Conservation (phyloP, 2,329 filamentous ascomycete species). For the Endoconidiophora laricicola region DNA sequence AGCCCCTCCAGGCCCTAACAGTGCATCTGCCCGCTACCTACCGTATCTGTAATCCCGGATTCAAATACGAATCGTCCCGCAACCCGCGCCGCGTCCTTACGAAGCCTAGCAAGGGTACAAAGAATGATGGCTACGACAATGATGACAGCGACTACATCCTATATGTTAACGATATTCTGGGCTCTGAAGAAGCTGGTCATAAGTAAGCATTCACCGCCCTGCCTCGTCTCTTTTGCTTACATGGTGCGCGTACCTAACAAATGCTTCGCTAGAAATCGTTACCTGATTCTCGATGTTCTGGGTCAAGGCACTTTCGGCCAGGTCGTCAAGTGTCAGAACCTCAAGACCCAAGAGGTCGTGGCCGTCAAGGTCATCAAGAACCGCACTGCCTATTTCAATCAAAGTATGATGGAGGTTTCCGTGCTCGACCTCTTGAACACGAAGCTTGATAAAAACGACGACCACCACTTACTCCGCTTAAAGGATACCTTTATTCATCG, state of each 20-base stretch:
- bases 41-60: conserved; percentile 91
- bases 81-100: conserved; percentile 92
- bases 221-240: neutral
- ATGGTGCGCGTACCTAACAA: neutral
- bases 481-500: conserved; percentile 98
- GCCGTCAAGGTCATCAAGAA: conserved; percentile 99
- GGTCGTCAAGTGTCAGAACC: conserved; percentile 96
- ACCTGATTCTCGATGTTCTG: conserved; percentile 89
- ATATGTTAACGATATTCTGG: conserved; percentile 96
- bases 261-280: conserved; percentile 52
- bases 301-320: conserved; percentile 97
- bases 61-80: conserved; percentile 96
- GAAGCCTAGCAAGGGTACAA: conserved; percentile 94
- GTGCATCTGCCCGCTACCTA: conserved; percentile 88
- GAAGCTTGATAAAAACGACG: conserved; percentile 97
- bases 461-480: conserved; percentile 83
- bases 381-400: conserved; percentile 96
- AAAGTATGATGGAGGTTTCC: conserved; percentile 99
- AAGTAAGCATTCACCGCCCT: conserved; percentile 42
- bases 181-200: conserved; percentile 93
- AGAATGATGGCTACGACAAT: conserved; percentile 98
- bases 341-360: conserved; percentile 96
- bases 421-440: conserved; percentile 93
- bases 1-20: conserved; percentile 92
- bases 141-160: conserved; percentile 98